Base-by-base conservation (phyloP, 2,329 filamentous ascomycete species). In the Alternaria atra region DNA sequence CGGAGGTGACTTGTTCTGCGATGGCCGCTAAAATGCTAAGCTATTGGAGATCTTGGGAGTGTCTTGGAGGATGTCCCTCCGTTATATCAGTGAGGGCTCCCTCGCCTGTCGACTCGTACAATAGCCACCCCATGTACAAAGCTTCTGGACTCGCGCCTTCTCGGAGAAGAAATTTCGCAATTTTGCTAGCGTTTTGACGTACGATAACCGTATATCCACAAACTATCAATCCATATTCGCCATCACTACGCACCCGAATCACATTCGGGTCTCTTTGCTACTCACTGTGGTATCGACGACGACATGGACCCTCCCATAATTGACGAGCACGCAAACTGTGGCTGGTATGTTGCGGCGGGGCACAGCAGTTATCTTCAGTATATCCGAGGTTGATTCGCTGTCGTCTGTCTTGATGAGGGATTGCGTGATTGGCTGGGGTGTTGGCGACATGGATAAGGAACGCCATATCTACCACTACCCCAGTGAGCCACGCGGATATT, bases 401-500 rank as follows among this genome's bases (percentile, higher is more conserved):
- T 63, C 25, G 20, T 46, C 17, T 25, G 29, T 35, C 39, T 67
- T 61, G 55, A 66, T 65, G 55, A 58, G 61, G 50, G 40, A 76
- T 77, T 71, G 74, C 75, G 75, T 75, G 69, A 77, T 76, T 73
- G 70, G 72, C 69, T 58, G 58, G 67, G 69, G 47, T 52, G 29
- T 53, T 71, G 63, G 68, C 74, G 67, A 75, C 73, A 75, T 73
- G 37, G 50, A 62, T 65, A 42, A 46, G 58, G 58, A 64, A 59
- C 55, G 50, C 30, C 46, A 52, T 55, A 52, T 50, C 56, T 47
- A 37, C 43, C 54, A 55, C 54, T 47, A 37, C 55, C 43, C n/a
- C 58, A 63, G 61, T 47, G 25, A 39, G 27, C 58, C 42, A 53
- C 44, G 35, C 35, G 60, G 57, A 58, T 54, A 58, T 61, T 60